Percentiles rank a stretch among this genome's conserved stretches.
Evolutionary conservation across 164 flowering plant species (phyloP).

Genomic region (Magnolia changhungtana): DNA sequence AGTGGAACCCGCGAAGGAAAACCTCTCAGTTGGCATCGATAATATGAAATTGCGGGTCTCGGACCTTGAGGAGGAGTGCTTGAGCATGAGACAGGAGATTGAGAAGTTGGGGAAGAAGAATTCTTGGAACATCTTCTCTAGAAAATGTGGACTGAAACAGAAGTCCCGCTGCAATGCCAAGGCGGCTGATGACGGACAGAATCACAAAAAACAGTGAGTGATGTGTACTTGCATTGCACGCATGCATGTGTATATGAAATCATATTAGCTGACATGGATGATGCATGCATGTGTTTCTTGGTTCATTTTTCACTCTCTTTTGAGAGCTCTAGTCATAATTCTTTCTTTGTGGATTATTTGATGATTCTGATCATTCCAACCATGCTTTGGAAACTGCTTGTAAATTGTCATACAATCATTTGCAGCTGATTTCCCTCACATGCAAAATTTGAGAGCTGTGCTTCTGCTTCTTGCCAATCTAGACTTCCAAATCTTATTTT

Average conservation of each 20-base stretch:
- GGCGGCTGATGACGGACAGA: conserved; percentile 1
- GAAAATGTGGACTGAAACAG: conserved; percentile 22
- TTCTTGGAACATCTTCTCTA: conserved; percentile 48
- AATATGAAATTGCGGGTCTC: conserved; percentile 45
- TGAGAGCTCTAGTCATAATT: neutral
- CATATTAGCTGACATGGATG: neutral
- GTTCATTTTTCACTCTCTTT: neutral
- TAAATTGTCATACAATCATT: neutral
- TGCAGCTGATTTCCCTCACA: neutral
- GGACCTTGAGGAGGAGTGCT: conserved; percentile 62
- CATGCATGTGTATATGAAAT: neutral
- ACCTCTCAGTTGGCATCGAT: conserved; percentile 13
- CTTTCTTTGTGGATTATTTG: neutral
- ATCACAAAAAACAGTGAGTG: conserved; percentile 9
- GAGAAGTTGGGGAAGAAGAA: conserved; percentile 46
- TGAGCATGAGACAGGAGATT: conserved; percentile 47
- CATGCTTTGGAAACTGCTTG: neutral
- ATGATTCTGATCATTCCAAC: neutral
- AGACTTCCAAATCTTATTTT: too few species aligned
- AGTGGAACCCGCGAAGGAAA: conserved; percentile 3
- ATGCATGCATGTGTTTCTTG: neutral
- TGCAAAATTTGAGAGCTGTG: neutral
- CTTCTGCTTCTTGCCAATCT: too few species aligned
- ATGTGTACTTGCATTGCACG: neutral
- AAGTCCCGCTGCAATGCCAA: conserved; percentile 22